Evolutionary conservation across 192 early-diverging fungal species (phyloP).

Genomic region (Backusella tarrabulga): DNA sequence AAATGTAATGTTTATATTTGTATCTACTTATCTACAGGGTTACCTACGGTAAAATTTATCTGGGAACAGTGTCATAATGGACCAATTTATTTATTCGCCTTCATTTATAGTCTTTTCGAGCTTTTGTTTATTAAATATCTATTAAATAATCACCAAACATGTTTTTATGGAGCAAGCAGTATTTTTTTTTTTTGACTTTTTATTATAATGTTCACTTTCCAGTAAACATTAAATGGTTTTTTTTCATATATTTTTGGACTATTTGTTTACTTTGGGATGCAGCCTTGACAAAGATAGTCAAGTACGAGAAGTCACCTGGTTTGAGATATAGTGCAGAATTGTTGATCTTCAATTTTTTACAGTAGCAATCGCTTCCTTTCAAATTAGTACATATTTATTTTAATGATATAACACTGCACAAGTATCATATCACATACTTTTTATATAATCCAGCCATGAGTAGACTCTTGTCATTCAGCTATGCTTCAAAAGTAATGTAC

Average conservation of each 20-base stretch:
- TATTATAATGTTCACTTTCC: neutral
- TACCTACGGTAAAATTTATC: neutral
- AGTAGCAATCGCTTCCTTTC: neutral
- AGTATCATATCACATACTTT: neutral
- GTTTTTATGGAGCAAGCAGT: neutral
- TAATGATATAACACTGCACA: no score
- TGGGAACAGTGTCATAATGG: neutral
- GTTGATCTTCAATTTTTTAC: neutral
- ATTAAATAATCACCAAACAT: neutral
- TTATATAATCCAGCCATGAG: neutral
- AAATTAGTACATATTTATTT: neutral
- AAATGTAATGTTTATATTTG: neutral
- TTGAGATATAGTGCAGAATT: neutral
- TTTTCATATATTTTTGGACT: neutral
- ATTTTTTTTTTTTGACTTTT: neutral
- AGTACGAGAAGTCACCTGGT: no score
- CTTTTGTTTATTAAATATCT: neutral
- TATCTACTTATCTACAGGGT: neutral
- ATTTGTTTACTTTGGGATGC: neutral
- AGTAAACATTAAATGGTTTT: neutral
- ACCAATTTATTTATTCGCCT: neutral
- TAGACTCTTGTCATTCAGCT: no score
- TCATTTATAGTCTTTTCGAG: neutral
- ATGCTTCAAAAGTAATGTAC: no score
- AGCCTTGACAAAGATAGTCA: neutral